Conservation (phyloP, 2,329 filamentous ascomycete species). For the Fonsecaea multimorphosa region DNA sequence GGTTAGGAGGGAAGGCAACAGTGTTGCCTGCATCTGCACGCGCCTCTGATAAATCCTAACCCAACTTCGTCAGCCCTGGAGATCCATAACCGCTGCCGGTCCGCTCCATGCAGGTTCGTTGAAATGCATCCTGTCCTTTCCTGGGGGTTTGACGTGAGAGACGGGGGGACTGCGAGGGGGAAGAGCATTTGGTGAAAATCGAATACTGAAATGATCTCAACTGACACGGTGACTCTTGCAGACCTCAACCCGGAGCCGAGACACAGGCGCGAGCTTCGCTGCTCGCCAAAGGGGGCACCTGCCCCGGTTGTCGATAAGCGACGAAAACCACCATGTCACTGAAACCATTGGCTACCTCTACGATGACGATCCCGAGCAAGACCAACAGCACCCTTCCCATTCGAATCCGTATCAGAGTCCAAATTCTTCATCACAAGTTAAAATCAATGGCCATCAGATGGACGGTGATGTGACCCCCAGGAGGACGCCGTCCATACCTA, state of each 20-base stretch:
- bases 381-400: slow-evolving; percentile 16
- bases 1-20: slow-evolving; percentile 29
- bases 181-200: not conserved
- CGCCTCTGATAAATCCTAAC: slow-evolving; percentile 13
- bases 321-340: slow-evolving; percentile 91
- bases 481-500: slow-evolving; percentile 25
- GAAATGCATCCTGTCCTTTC: slow-evolving; percentile 8
- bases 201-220: not conserved
- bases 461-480: slow-evolving; percentile 18
- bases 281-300: slow-evolving; percentile 61
- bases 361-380: slow-evolving; percentile 67
- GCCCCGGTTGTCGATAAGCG: slow-evolving; percentile 74
- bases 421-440: slow-evolving; percentile 14
- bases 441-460: slow-evolving; percentile 23
- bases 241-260: slow-evolving; percentile 51
- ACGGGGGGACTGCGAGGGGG: not conserved
- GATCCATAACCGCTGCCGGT: slow-evolving; percentile 24
- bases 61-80: slow-evolving; percentile 21
- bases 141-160: not conserved
- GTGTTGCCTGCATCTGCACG: slow-evolving; percentile 20
- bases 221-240: slow-evolving; percentile 39
- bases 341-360: slow-evolving; percentile 93
- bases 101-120: slow-evolving; percentile 39
- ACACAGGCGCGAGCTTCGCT: slow-evolving; percentile 55
- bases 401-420: slow-evolving; percentile 17